A percentile compares a stretch with the other conserved stretches of the same genome.
phyloP scores from a whole-genome alignment of 306 rosid species.

The Cyclanthera cordifolia region DNA sequence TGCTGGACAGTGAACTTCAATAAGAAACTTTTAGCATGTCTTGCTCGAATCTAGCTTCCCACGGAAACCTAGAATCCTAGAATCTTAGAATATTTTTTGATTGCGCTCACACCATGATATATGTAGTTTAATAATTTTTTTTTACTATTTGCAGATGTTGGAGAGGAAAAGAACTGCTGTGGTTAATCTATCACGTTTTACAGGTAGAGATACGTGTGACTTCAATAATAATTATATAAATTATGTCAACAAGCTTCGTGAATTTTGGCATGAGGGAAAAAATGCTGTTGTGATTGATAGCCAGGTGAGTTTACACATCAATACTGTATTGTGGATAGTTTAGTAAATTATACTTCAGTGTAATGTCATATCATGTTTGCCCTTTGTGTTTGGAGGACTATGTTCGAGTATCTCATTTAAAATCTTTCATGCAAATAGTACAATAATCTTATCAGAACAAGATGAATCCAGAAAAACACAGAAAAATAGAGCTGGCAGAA shows the following conservation, averaged over 20 bases:
- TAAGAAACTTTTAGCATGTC: too few species aligned
- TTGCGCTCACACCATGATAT: too few species aligned
- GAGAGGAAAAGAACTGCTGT: constrained; percentile 20
- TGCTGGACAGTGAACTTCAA: too few species aligned
- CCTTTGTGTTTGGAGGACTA: too few species aligned
- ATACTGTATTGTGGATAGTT: constrained; percentile 6
- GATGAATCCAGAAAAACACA: too few species aligned
- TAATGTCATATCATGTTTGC: neutral
- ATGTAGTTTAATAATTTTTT: neutral
- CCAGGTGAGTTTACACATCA: constrained; percentile 27
- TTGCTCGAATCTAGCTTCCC: too few species aligned
- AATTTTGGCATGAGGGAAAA: constrained; percentile 34
- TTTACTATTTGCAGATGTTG: constrained; percentile 24
- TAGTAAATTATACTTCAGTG: neutral
- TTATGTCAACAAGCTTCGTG: constrained; percentile 35
- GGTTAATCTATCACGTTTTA: constrained; percentile 25
- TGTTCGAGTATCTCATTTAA: too few species aligned
- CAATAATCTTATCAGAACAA: too few species aligned
- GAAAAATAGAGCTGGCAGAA: too few species aligned
- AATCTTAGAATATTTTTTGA: too few species aligned
- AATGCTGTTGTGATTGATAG: constrained; percentile 51
- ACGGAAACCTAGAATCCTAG: too few species aligned
- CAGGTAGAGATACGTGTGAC: constrained; percentile 22
- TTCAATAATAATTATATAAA: constrained; percentile 23
- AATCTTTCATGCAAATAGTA: too few species aligned